phyloP scores from a whole-genome alignment of 2,329 filamentous ascomycete species.

The Nigrospora oryzae region DNA sequence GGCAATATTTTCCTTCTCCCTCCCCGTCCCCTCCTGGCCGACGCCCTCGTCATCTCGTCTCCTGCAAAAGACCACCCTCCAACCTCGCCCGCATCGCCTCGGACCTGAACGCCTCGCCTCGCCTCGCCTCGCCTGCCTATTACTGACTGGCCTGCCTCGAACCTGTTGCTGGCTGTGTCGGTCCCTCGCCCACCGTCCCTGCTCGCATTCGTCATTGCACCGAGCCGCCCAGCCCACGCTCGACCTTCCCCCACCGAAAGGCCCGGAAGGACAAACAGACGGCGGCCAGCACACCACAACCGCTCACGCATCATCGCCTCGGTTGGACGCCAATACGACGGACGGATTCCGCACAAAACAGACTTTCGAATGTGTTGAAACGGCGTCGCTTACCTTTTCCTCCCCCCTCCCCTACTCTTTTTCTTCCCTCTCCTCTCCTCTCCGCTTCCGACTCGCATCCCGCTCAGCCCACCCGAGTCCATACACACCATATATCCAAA shows the following conservation, averaged over 20 bases:
- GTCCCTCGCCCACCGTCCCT: too few relatives aligned
- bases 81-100: too few relatives aligned
- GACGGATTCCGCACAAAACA: slow-evolving; percentile 6
- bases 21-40: background rate
- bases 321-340: too few relatives aligned
- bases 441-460: too few relatives aligned
- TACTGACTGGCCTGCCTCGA: background rate
- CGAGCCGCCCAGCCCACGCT: background rate
- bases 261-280: background rate
- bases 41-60: background rate
- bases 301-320: too few relatives aligned
- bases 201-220: background rate
- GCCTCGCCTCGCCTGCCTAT: background rate
- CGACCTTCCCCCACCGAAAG: background rate
- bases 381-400: slow-evolving; percentile 8
- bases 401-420: slow-evolving; percentile 2
- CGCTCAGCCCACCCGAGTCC: too few relatives aligned
- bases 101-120: background rate
- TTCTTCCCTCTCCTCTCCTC: slow-evolving; percentile 2
- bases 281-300: too few relatives aligned
- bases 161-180: background rate
- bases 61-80: too few relatives aligned
- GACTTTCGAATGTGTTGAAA: slow-evolving; percentile 17
- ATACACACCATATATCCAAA: too few relatives aligned
- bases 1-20: background rate